Evolutionary conservation across 75 land plant genomes (phyloP), one percentile per base, ranked within the genome.

Genomic region (Isoetes taiwanensis): DNA sequence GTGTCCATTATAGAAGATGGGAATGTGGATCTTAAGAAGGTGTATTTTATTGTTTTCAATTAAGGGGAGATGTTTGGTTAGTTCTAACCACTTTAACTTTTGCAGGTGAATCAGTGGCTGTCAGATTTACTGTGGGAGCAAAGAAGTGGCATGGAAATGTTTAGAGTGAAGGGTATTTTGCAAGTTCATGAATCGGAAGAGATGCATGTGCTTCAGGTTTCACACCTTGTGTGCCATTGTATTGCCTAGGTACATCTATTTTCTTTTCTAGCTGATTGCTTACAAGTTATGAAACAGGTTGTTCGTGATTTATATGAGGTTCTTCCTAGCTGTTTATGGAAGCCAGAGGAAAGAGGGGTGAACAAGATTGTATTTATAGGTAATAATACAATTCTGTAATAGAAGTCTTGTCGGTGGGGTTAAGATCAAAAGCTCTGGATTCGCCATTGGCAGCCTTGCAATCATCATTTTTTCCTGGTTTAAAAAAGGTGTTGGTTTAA

Each of bases 71-170:
- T 54, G 11, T 53, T 54, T 8, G 4, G 8, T 53, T 10, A 57
- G 26, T 19, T 1, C 34, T 24, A 57, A 41, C 32, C 34, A 26
- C 0, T 25, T 46, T 24, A 33, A 17, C 29, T 0, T 42, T 50
- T 52, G 30, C 52, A 88, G 90, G 83, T 81, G 20, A 62, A 75
- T 24, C 52, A 54, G 24, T 88, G 96, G 85, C 69, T 88, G 42
- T 90, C 76, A 63, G 90, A 85, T 66, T 66, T 88, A 43, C 72
- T 88, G 25, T 88, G 96, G 96, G 96, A 86, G 46, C 71, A 74
- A 54, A 79, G 71, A 37, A 40, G 58, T 50, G 65, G 72, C 31
- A 74, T 69, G 75, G 90, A 84, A 64, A 56, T 88, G 3, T 88
- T 81, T 58, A 82, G 90, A 54, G 79, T 85, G 70, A 88, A 85